Base-by-base conservation (phyloP, 192 early-diverging fungal species). In the Podila verticillata region DNA sequence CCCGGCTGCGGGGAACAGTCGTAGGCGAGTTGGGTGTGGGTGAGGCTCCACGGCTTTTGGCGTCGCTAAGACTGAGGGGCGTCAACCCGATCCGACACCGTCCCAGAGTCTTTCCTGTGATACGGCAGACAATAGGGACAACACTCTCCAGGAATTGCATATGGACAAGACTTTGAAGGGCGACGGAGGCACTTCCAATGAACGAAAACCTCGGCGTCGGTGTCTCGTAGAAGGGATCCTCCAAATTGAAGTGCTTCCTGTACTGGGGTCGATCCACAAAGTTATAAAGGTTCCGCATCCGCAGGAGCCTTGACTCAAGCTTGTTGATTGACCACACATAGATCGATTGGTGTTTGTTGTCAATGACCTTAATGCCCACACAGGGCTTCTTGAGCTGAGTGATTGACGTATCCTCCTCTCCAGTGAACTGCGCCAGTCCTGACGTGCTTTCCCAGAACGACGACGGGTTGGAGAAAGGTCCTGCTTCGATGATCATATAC, bases 401-500 rank as follows among this genome's bases (percentile, higher is more conserved):
- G 13, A 90, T 62, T n/a, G 80, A 69, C 0, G 82, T 71, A 13
- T 87, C 87, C 30, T 86, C 89, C 20, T 84, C 85, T 17, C 79
- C 81, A 61, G 75, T 83, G 51, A 84, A 86, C 58, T 88, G 89
- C 6, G 81, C 82, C 15, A 87, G 61, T 19, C 70, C 84, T 6
- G 84, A 83, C 10, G 87, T 84, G 9, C 78, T 85, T 66, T 90
- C 89, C 79, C 81, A 86, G 63, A 72, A 85, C 1, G 89, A 90
- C 2, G 84, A 29, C 4, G 84, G 84, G 48, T 87, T 85, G 19
- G 83, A 82, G 12, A 85, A 84, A 0, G 73, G 80, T n/a, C 83
- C 89, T 31, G 89, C 89, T 28, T 92, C 91, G 44, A 95, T 74
- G 22, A 96, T 84, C 20, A 91, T 89, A 68, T 96, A 92, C 71